Conservation (phyloP, 805 yeast genomes). For the Saturnispora sekii region DNA sequence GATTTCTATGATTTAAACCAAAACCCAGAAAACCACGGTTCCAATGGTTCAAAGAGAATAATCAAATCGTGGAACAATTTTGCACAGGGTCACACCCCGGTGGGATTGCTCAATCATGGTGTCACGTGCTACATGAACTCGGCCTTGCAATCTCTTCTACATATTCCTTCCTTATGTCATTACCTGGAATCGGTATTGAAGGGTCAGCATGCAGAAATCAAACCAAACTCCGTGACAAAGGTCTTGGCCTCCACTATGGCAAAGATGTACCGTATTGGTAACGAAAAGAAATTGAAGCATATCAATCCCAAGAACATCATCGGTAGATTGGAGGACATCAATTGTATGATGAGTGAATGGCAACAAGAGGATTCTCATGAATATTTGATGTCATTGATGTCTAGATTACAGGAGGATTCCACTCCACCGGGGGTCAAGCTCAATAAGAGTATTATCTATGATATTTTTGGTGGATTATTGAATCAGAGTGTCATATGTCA, state of each 20-base stretch:
- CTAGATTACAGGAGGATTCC: slow-evolving; percentile 82
- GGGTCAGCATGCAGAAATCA: slow-evolving; percentile 41
- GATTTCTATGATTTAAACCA: slow-evolving; percentile 55
- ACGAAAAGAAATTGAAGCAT: slow-evolving; percentile 32
- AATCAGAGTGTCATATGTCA: slow-evolving; percentile 80
- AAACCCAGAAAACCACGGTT: slow-evolving; percentile 48
- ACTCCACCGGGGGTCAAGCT: slow-evolving; percentile 85
- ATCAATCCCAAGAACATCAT: slow-evolving; percentile 72
- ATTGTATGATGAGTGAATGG: slow-evolving; percentile 96
- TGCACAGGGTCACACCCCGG: slow-evolving; percentile 40
- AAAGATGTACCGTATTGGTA: slow-evolving; percentile 59
- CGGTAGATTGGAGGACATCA: slow-evolving; percentile 66
- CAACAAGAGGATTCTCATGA: slow-evolving; percentile 98
- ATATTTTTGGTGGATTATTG: slow-evolving; percentile 86
- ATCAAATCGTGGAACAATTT: slow-evolving; percentile 64
- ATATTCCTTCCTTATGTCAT: slow-evolving; percentile 83
- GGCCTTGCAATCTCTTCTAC: slow-evolving; percentile 84
- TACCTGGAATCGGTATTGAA: slow-evolving; percentile 59
- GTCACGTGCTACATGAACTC: slow-evolving; percentile 96
- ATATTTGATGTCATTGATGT: slow-evolving; percentile 85
- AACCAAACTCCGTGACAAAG: slow-evolving; percentile 51
- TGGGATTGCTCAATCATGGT: slow-evolving; percentile 81
- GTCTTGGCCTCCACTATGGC: slow-evolving; percentile 58
- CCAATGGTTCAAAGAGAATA: slow-evolving; percentile 48
- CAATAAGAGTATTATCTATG: slow-evolving; percentile 74